Percentiles rank a stretch among this genome's conserved stretches.
phyloP scores from a whole-genome alignment of 371 early-diverging fungal species.

The Apophysomyces trapeziformis region DNA sequence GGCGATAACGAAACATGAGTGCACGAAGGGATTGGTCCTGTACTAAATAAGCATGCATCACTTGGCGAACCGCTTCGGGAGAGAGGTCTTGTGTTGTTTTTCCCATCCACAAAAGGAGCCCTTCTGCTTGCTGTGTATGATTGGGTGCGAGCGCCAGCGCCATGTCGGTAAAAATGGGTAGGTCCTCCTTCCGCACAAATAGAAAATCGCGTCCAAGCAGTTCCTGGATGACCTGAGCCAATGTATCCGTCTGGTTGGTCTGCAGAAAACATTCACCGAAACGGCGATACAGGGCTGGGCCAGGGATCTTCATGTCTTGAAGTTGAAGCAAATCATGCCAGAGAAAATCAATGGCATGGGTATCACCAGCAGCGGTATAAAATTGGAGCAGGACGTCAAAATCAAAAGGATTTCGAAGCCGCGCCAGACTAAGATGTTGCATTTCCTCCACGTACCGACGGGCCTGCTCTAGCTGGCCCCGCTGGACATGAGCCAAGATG shows the following conservation, averaged over 20 bases:
- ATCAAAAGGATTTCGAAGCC: conserved; percentile 36
- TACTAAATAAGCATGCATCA: conserved; percentile 24
- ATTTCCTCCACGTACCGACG: conserved; percentile 30
- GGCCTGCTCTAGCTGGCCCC: conserved; percentile 24
- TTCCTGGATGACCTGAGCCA: conserved; percentile 15
- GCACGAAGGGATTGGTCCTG: conserved; percentile 32
- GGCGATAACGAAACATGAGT: conserved; percentile 30
- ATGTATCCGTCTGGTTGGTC: background rate
- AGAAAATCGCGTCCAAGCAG: background rate
- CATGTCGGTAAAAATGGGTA: background rate
- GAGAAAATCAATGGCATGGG: conserved; percentile 44
- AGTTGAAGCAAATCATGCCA: conserved; percentile 43
- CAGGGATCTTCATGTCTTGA: conserved; percentile 25
- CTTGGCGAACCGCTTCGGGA: conserved; percentile 18
- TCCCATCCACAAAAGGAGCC: conserved; percentile 8
- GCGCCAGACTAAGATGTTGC: conserved; percentile 27
- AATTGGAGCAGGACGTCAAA: conserved; percentile 34
- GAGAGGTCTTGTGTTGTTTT: conserved; percentile 4
- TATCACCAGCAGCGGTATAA: conserved; percentile 28
- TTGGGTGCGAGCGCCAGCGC: background rate
- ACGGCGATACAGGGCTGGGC: conserved; percentile 27
- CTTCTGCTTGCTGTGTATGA: conserved; percentile 1
- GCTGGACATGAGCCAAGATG: conserved; percentile 37
- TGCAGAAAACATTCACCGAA: conserved; percentile 34
- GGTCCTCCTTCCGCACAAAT: background rate